A percentile compares a stretch with the other conserved stretches of the same genome.
phyloP scores from a whole-genome alignment of 1,284 basidiomycete genomes.

The Boletus putidus region DNA sequence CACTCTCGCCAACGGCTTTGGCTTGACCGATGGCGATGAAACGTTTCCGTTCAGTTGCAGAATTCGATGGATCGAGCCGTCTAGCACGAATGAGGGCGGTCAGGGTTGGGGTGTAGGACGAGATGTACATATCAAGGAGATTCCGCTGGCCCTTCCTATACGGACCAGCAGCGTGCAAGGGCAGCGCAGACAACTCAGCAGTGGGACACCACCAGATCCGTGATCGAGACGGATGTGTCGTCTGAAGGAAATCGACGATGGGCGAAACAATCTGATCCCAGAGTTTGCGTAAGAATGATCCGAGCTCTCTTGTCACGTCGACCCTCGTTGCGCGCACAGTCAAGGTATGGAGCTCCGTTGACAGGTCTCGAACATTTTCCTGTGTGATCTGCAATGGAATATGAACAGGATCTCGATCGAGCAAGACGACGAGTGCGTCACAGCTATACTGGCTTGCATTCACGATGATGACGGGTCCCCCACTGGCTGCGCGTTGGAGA shows the following conservation, averaged over 20 bases:
- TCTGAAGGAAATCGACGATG: constrained; percentile 22
- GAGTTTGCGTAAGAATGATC: constrained; percentile 24
- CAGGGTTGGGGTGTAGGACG: too few species aligned
- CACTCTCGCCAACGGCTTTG: not conserved
- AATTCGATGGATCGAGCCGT: too few species aligned
- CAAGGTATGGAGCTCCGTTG: not conserved
- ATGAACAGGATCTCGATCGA: not conserved
- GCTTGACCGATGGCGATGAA: not conserved
- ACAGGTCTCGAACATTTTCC: not conserved
- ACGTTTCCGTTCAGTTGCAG: not conserved
- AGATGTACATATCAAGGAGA: too few species aligned
- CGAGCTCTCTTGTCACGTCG: not conserved
- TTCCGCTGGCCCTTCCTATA: too few species aligned
- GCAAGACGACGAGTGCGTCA: not conserved
- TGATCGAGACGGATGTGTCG: not conserved
- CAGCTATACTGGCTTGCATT: too few species aligned
- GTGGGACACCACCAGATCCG: too few species aligned
- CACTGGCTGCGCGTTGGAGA: too few species aligned
- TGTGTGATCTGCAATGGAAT: not conserved
- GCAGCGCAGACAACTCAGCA: too few species aligned
- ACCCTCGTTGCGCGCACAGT: not conserved
- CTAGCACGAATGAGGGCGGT: too few species aligned
- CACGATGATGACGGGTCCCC: too few species aligned
- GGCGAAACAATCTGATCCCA: constrained; percentile 32
- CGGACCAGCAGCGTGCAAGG: too few species aligned